These are phyloP conservation scores for Rosa multiflora DNA, from an alignment of 306 rosid species.

Conservation along the genomic window DNA sequence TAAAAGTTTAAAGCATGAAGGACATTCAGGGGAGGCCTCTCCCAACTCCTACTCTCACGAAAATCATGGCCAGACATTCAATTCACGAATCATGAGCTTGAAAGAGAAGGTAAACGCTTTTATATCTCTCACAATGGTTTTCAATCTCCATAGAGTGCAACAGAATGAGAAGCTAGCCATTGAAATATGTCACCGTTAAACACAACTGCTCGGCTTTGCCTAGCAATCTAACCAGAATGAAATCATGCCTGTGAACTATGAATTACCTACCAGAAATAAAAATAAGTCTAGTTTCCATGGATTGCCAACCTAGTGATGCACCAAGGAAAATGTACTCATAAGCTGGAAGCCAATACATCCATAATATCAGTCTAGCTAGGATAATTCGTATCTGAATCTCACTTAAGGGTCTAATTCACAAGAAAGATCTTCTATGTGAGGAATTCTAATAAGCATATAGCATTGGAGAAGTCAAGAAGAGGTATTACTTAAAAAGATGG, in stretches of 20 bases:
- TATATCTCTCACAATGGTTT: background rate
- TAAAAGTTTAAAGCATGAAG: background rate
- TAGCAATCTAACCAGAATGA: background rate
- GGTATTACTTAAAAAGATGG: background rate
- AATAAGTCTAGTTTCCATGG: background rate
- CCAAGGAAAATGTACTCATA: background rate
- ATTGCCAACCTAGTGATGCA: background rate
- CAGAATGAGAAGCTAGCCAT: background rate
- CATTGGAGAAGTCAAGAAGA: background rate
- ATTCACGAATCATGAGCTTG: too few species aligned
- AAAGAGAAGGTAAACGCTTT: background rate
- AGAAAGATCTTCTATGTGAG: background rate
- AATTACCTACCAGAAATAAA: background rate
- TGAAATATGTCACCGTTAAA: background rate
- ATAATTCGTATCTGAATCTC: background rate
- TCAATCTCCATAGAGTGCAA: background rate
- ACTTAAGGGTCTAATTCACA: background rate
- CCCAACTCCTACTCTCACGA: background rate
- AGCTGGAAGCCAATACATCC: background rate
- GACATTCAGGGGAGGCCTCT: background rate
- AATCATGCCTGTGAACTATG: background rate
- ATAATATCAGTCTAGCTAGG: background rate
- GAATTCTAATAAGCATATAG: background rate
- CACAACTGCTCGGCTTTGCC: background rate
- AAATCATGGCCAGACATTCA: background rate